phyloP scores from a whole-genome alignment of 2,329 filamentous ascomycete genomes.

The Ceratocystiopsis minuta region DNA sequence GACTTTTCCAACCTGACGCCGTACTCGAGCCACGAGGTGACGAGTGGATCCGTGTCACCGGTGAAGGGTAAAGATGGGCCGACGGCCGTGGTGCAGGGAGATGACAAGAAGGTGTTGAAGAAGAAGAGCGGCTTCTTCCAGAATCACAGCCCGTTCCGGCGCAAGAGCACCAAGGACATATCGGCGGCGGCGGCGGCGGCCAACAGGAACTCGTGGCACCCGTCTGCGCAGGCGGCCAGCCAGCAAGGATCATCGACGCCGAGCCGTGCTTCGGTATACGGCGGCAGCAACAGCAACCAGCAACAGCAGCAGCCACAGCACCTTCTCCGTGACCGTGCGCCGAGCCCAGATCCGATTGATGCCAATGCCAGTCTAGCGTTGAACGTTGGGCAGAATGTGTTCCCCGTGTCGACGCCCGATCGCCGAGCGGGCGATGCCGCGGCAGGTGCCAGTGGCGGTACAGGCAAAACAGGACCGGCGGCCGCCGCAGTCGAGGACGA shows the following conservation, averaged over 20 bases:
- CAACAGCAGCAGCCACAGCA: constrained; percentile 11
- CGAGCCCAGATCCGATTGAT: constrained; percentile 73
- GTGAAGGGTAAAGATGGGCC: constrained; percentile 29
- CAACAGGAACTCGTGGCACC: constrained; percentile 44
- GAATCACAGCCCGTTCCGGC: constrained; percentile 77
- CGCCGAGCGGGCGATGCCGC: constrained; percentile 18
- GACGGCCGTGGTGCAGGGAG: constrained; percentile 24
- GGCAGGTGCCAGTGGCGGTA: constrained; percentile 32
- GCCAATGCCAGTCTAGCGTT: constrained; percentile 83
- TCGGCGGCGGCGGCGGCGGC: constrained; percentile 18
- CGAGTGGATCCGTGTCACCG: constrained; percentile 57
- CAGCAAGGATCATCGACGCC: constrained; percentile 6
- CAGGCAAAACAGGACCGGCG: constrained; percentile 16
- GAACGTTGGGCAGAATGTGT: constrained; percentile 90
- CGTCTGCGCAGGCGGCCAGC: constrained; percentile 9
- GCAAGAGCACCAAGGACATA: constrained; percentile 70
- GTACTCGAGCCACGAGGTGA: constrained; percentile 67
- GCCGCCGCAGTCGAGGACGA: constrained; percentile 47
- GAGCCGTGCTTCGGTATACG: constrained; percentile 1
- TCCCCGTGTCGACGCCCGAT: constrained; percentile 66
- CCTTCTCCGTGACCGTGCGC: constrained; percentile 13
- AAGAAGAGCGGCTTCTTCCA: constrained; percentile 80
- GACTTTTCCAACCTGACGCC: constrained; percentile 83
- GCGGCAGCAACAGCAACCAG: constrained; percentile 1
- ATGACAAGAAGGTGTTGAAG: constrained; percentile 50